Conservation (phyloP, 352 stramenopile species). For the Phytophthora crassamura region DNA sequence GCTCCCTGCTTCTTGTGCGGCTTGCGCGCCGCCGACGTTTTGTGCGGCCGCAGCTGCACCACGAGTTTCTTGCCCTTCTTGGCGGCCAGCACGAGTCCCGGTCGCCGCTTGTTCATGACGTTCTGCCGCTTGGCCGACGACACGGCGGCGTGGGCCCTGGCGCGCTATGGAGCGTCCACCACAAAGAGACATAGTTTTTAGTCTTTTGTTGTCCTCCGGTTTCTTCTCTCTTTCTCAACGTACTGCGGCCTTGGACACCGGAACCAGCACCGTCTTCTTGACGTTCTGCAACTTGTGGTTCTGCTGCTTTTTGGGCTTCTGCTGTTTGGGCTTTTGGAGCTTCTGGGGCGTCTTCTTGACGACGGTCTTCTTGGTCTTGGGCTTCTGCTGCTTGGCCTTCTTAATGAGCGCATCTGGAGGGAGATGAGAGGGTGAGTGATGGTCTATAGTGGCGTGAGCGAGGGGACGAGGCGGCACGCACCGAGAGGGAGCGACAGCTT, state of each 20-base stretch:
- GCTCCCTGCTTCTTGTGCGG: constrained; percentile 28
- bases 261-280: constrained; percentile 78
- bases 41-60: constrained; percentile 51
- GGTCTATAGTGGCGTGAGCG: neutral
- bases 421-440: neutral
- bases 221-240: constrained; percentile 11
- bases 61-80: constrained; percentile 38
- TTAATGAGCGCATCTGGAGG: constrained; percentile 52
- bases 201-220: neutral
- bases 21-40: constrained; percentile 52
- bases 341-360: constrained; percentile 18
- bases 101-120: constrained; percentile 75
- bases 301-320: constrained; percentile 35
- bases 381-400: constrained; percentile 43
- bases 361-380: constrained; percentile 12
- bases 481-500: constrained; percentile 63
- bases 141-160: constrained; percentile 51
- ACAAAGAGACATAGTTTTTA: neutral
- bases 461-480: constrained; percentile 10
- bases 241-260: constrained; percentile 69
- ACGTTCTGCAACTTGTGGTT: constrained; percentile 67
- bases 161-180: constrained; percentile 27
- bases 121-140: constrained; percentile 69
- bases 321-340: constrained; percentile 19
- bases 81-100: constrained; percentile 53